These are phyloP conservation scores for Fraxinus americana DNA, from an alignment of 257 asterid species.

Conservation along the genomic window DNA sequence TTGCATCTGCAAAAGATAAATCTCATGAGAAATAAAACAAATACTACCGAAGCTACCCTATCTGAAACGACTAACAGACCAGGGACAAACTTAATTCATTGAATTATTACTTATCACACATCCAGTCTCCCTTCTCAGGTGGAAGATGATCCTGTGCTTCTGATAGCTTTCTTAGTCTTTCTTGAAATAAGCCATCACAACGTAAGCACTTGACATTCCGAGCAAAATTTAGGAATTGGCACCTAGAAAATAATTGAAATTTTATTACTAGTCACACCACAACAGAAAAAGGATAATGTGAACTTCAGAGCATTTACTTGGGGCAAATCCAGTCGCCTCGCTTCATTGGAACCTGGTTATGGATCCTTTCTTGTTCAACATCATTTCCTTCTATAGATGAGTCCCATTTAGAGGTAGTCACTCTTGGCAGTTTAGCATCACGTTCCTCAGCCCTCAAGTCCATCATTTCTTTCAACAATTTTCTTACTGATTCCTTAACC, in stretches of 20 bases:
- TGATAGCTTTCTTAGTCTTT: conserved; percentile 50
- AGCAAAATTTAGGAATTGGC: conserved; percentile 75
- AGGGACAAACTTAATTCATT: conserved; percentile 11
- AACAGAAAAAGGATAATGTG: background rate
- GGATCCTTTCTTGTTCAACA: conserved; percentile 39
- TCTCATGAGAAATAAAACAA: conserved; percentile 20
- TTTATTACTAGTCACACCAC: background rate
- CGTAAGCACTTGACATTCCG: conserved; percentile 76
- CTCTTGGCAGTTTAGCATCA: conserved; percentile 38
- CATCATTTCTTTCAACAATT: conserved; percentile 75
- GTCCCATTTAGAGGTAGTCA: conserved; percentile 21
- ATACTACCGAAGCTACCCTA: background rate
- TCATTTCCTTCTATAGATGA: conserved; percentile 36
- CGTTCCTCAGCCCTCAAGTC: conserved; percentile 39
- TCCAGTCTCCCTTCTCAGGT: conserved; percentile 95
- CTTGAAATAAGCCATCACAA: conserved; percentile 56
- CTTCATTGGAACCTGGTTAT: conserved; percentile 42
- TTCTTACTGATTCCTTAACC: conserved; percentile 67
- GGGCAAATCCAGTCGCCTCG: conserved; percentile 91
- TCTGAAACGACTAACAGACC: background rate
- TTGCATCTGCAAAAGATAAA: conserved; percentile 64
- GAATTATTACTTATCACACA: conserved; percentile 60
- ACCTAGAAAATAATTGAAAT: conserved; percentile 43
- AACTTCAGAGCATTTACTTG: conserved; percentile 44
- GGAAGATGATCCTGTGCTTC: conserved; percentile 77